These are phyloP conservation scores for Neurospora sp. DNA, from an alignment of 495 filamentous ascomycete genomes.

Conservation along the genomic window DNA sequence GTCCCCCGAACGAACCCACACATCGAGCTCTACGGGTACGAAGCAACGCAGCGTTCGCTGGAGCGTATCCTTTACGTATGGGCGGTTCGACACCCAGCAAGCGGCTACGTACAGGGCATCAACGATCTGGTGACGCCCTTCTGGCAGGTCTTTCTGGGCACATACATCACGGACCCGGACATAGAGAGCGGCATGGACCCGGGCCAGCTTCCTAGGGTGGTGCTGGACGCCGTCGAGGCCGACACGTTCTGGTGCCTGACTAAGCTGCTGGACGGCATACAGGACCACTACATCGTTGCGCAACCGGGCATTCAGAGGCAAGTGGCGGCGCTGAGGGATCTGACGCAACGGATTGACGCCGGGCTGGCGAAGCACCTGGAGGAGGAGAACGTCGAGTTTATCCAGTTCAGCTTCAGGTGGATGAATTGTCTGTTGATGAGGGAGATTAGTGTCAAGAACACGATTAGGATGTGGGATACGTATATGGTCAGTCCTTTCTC, in stretches of 20 bases:
- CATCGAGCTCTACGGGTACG: slow-evolving; percentile 86
- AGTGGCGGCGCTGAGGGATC: slow-evolving; percentile 74
- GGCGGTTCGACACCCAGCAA: slow-evolving; percentile 94
- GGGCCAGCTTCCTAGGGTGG: slow-evolving; percentile 78
- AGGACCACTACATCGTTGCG: slow-evolving; percentile 97
- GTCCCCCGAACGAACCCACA: slow-evolving; percentile 96
- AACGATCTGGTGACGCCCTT: slow-evolving; percentile 97
- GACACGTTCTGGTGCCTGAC: slow-evolving; percentile 98
- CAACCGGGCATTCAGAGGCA: slow-evolving; percentile 95
- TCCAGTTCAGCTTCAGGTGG: slow-evolving; percentile 98
- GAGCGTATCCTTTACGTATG: slow-evolving; percentile 95
- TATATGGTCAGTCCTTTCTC: slow-evolving; percentile 61
- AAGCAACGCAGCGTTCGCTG: slow-evolving; percentile 86
- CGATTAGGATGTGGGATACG: slow-evolving; percentile 98
- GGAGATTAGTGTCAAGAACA: slow-evolving; percentile 90
- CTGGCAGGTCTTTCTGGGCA: slow-evolving; percentile 91
- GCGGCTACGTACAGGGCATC: slow-evolving; percentile 96
- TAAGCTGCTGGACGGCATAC: slow-evolving; percentile 91
- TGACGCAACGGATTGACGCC: slow-evolving; percentile 81
- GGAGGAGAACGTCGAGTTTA: slow-evolving; percentile 87
- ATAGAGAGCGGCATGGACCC: slow-evolving; percentile 94
- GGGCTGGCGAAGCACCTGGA: slow-evolving; percentile 80
- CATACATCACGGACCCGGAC: slow-evolving; percentile 87
- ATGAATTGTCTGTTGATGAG: slow-evolving; percentile 99
- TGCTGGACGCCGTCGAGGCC: slow-evolving; percentile 93